phyloP scores from a whole-genome alignment of 805 yeast genomes.

The Saccharomycopsis fibuligera region DNA sequence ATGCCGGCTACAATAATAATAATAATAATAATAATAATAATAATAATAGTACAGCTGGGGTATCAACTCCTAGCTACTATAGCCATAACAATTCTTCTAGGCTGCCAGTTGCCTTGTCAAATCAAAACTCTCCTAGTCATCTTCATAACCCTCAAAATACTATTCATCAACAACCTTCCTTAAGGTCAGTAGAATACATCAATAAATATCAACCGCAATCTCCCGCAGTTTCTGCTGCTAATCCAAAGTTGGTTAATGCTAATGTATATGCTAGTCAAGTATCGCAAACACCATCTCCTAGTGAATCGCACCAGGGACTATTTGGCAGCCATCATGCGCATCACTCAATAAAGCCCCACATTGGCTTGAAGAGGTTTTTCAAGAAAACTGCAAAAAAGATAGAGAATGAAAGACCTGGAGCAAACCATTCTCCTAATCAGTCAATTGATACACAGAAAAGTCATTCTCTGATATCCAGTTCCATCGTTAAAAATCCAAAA shows the following conservation, averaged over 20 bases:
- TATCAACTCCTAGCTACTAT: no score
- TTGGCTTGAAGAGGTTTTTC: constrained; percentile 42
- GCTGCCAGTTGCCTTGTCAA: not conserved
- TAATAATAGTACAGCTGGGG: not conserved
- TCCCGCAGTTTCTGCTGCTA: not conserved
- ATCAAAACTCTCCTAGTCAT: not conserved
- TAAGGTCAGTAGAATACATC: constrained; percentile 17
- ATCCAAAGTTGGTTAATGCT: not conserved
- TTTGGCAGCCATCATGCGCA: not conserved
- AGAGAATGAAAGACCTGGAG: constrained; percentile 1
- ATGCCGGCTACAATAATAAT: not conserved
- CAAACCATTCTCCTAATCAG: not conserved
- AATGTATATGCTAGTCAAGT: not conserved
- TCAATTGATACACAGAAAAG: not conserved
- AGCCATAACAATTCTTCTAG: not conserved
- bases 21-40: not conserved
- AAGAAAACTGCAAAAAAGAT: constrained; percentile 34
- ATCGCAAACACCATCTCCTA: constrained; percentile 11
- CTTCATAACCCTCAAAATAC: not conserved
- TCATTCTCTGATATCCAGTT: not conserved
- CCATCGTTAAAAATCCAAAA: constrained; percentile 17
- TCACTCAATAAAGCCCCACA: constrained; percentile 12
- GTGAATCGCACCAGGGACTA: no score
- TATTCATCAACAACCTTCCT: constrained; percentile 5
- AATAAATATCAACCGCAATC: not conserved